Evolutionary conservation across 805 yeast genomes (phyloP), one percentile per base, ranked within the genome.

Genomic region (Dipodascus geniculatus): DNA sequence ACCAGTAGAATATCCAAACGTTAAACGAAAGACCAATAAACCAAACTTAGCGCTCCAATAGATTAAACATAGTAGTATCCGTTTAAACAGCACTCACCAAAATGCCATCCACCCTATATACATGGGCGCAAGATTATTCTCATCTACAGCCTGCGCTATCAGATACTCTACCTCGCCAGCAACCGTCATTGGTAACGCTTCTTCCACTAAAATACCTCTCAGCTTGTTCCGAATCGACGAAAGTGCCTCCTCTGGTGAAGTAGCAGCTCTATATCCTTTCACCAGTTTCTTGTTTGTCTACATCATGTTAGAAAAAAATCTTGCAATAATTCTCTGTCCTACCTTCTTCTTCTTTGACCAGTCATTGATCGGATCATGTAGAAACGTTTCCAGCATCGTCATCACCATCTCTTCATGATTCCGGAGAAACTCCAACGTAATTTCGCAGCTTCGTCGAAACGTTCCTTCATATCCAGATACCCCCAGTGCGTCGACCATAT

Each of bases 71-170:
- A n/a, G n/a, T n/a, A n/a, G n/a, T n/a, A n/a, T n/a, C n/a, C n/a
- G n/a, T n/a, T 28, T 6, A 28, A 28, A 28, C 33, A 6, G 33
- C 11, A 6, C 20, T 42, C 64, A 81, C 73, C 83, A 74, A 66
- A 83, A 82, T 6, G 93, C 78, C 69, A 81, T 73, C 99, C 99
- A 93, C 2, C 99, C 99, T 23, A 85, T 81, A 67, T 87, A 93
- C 99, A 93, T 91, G 59, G 77, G 84, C 28, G 87, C 75, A 48
- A 93, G 68, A 57, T 83, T 82, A 49, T 82, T 87, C 3, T 72
- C 72, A 1, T 87, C 81, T 0, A 86, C 77, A 0, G 98, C 93
- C 57, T 84, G 86, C 60, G 85, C 87, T 31, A 91, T 85, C 56
- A 93, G 74, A 24, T 85, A 81, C 62, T 93, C 97, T 1, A 89